A percentile compares a stretch with the other conserved stretches of the same genome.
phyloP scores from a whole-genome alignment of 306 rosid genomes.

The Rosa chinensis region DNA sequence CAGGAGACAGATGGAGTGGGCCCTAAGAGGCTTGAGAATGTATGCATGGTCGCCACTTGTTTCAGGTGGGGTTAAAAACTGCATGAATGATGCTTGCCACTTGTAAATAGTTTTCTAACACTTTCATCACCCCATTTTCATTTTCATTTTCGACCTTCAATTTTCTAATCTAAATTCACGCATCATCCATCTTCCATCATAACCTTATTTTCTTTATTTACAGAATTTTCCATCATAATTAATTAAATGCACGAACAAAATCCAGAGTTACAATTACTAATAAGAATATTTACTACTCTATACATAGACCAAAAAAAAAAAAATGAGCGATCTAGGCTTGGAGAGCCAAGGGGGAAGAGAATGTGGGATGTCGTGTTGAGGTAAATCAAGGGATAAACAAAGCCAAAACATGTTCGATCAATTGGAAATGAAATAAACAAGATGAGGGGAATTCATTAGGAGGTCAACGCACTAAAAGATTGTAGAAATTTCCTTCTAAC shows the following conservation, averaged over 20 bases:
- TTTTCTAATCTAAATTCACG: neutral
- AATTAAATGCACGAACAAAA: neutral
- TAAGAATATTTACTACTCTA: too few relatives aligned
- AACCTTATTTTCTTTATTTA: too few relatives aligned
- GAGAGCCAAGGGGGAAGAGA: neutral
- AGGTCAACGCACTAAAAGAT: neutral
- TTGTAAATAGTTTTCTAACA: conserved; percentile 40
- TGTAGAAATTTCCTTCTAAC: neutral
- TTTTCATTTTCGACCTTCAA: neutral
- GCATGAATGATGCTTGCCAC: conserved; percentile 55
- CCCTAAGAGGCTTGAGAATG: neutral
- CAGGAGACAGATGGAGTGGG: conserved; percentile 8
- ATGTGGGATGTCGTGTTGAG: neutral
- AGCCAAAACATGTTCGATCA: neutral
- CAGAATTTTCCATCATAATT: too few relatives aligned
- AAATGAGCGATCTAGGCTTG: too few relatives aligned
- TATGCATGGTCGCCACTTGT: conserved; percentile 61
- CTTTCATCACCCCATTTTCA: conserved; percentile 7
- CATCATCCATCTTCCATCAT: neutral
- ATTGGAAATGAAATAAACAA: neutral
- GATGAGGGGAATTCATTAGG: neutral
- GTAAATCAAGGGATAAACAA: neutral
- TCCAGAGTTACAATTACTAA: neutral
- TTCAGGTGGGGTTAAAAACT: conserved; percentile 17
- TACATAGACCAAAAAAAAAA: neutral